phyloP scores from a whole-genome alignment of 148 eudicot species.

The Fallopia convolvulus region DNA sequence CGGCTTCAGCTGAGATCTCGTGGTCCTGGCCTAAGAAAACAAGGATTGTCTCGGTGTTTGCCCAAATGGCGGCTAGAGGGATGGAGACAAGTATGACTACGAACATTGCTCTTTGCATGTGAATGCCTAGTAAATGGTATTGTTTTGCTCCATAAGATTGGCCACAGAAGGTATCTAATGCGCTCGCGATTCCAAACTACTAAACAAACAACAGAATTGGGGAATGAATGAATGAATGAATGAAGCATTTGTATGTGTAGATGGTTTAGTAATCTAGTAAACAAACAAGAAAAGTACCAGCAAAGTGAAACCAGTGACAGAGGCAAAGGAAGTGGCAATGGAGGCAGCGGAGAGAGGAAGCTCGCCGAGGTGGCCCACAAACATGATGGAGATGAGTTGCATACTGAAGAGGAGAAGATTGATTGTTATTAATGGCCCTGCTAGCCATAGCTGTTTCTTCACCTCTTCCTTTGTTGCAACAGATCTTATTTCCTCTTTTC shows the following conservation, averaged over 20 bases:
- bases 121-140: slow-evolving; percentile 37
- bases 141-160: slow-evolving; percentile 48
- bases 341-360: slow-evolving; percentile 13
- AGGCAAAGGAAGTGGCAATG: slow-evolving; percentile 15
- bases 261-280: too few relatives aligned
- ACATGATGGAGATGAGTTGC: slow-evolving; percentile 14
- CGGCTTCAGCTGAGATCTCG: slow-evolving; percentile 12
- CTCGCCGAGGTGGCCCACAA: slow-evolving; percentile 13
- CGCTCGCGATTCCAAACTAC: slow-evolving; percentile 46
- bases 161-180: slow-evolving; percentile 46
- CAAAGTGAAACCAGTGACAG: slow-evolving; percentile 16
- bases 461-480: not conserved
- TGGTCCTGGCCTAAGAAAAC: slow-evolving; percentile 8
- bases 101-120: slow-evolving; percentile 24
- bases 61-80: slow-evolving; percentile 12
- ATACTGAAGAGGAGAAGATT: slow-evolving; percentile 9
- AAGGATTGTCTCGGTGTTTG: slow-evolving; percentile 7
- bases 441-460: slow-evolving; percentile 13
- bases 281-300: not conserved
- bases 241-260: too few relatives aligned
- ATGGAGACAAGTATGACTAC: not conserved
- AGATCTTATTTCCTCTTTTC: not conserved
- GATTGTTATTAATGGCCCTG: slow-evolving; percentile 8
- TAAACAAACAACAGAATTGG: not conserved
- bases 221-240: too few relatives aligned